Percentiles rank a stretch among this genome's conserved stretches.
Conservation (phyloP, 306 rosid genomes). For the Trifolium repens region DNA sequence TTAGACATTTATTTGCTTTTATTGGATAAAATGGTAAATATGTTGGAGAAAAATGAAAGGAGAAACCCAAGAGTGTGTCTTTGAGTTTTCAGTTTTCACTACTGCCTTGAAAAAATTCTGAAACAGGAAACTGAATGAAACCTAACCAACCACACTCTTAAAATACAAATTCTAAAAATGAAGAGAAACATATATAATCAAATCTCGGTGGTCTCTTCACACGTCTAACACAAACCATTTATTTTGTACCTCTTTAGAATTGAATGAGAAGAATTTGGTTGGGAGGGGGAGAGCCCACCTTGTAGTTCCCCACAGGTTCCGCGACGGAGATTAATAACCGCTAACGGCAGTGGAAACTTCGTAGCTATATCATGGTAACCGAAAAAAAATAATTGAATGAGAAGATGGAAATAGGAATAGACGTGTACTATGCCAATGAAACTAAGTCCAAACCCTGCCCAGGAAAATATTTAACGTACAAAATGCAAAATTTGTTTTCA, state of each 20-base stretch:
- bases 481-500: background rate
- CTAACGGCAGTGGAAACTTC: too few species aligned
- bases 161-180: background rate
- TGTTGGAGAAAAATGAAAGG: slow-evolving; percentile 11
- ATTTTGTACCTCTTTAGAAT: slow-evolving; percentile 6
- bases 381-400: too few species aligned
- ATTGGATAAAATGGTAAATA: background rate
- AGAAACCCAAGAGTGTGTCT: background rate
- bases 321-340: too few species aligned
- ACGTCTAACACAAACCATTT: background rate
- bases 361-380: too few species aligned
- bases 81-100: background rate
- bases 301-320: too few species aligned
- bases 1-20: background rate
- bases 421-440: background rate
- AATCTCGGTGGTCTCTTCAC: slow-evolving; percentile 6
- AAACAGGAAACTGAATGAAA: background rate
- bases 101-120: background rate
- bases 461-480: background rate
- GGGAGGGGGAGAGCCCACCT: too few species aligned
- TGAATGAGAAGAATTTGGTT: background rate
- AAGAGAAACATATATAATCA: background rate
- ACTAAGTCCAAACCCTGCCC: background rate
- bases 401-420: slow-evolving; percentile 13
- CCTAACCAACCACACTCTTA: background rate